A percentile compares a stretch with the other conserved stretches of the same genome.
These are phyloP conservation scores for Gaertneriomyces sp. DNA, from an alignment of 192 early-diverging fungal species.

Conservation along the genomic window DNA sequence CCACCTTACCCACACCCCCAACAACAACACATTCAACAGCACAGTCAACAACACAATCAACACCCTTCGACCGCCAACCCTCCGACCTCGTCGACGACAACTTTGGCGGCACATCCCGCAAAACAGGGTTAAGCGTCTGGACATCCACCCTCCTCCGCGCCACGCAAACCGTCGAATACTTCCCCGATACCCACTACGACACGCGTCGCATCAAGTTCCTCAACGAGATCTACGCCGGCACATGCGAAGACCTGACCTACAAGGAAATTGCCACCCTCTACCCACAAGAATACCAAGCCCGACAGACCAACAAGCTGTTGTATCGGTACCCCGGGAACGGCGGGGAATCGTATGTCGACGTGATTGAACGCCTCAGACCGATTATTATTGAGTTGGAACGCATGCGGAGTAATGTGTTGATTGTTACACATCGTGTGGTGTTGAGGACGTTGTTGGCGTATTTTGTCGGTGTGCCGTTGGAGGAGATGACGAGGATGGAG, in stretches of 20 bases:
- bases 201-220: conserved; percentile 64
- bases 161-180: conserved; percentile 76
- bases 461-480: conserved; percentile 76
- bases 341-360: conserved; percentile 91
- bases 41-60: background rate
- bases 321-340: conserved; percentile 96
- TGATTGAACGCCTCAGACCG: conserved; percentile 88
- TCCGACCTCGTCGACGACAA: conserved; percentile 24
- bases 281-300: conserved; percentile 79
- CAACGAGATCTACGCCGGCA: conserved; percentile 88
- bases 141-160: conserved; percentile 84
- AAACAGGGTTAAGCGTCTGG: conserved; percentile 61
- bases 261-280: conserved; percentile 72
- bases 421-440: conserved; percentile 92
- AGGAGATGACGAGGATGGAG: conserved; percentile 73
- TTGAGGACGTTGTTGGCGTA: conserved; percentile 88
- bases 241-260: conserved; percentile 52
- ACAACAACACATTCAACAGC: background rate
- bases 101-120: conserved; percentile 22
- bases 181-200: conserved; percentile 75
- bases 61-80: background rate
- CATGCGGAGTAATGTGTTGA: conserved; percentile 78
- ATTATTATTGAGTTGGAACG: conserved; percentile 95
- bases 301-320: conserved; percentile 81
- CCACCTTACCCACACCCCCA: conserved; percentile 6